Percentiles rank a stretch among this genome's conserved stretches.
phyloP scores from a whole-genome alignment of 768 basidiomycete species.

The Cystobasidium tubakii region DNA sequence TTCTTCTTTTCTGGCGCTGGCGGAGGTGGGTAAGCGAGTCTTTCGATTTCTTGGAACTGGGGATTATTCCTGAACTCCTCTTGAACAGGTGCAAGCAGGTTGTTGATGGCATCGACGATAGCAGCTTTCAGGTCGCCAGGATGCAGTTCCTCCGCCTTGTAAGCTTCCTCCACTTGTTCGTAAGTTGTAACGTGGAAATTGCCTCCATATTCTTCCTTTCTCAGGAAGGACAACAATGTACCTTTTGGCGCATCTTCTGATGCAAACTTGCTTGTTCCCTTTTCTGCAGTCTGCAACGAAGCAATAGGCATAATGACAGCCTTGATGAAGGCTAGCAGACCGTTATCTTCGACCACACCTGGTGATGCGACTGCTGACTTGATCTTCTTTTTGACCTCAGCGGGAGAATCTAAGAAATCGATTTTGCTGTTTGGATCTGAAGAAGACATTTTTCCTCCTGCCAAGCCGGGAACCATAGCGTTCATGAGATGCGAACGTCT shows the following conservation, averaged over 20 bases:
- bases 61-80: slow-evolving; percentile 67
- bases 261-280: slow-evolving; percentile 4
- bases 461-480: slow-evolving; percentile 66
- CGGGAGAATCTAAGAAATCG: slow-evolving; percentile 86
- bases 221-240: slow-evolving; percentile 69
- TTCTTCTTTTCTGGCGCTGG: slow-evolving; percentile 35
- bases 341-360: slow-evolving; percentile 80
- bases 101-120: slow-evolving; percentile 67
- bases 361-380: slow-evolving; percentile 90
- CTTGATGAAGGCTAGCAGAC: slow-evolving; percentile 52
- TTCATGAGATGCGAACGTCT: slow-evolving; percentile 99
- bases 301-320: slow-evolving; percentile 52
- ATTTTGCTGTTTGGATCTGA: slow-evolving; percentile 98
- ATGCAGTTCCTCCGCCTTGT: slow-evolving; percentile 68
- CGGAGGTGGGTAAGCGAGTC: slow-evolving; percentile 67
- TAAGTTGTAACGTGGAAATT: slow-evolving; percentile 56
- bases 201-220: slow-evolving; percentile 70
- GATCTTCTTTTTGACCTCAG: slow-evolving; percentile 78
- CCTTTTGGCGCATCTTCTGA: slow-evolving; percentile 59
- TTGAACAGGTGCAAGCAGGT: slow-evolving; percentile 72
- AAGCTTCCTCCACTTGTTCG: slow-evolving; percentile 65
- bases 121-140: slow-evolving; percentile 81
- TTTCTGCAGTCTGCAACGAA: slow-evolving; percentile 44
- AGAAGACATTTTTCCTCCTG: slow-evolving; percentile 84
- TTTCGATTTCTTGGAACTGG: slow-evolving; percentile 73